Evolutionary conservation across 140 eudicot species (phyloP).

Genomic region (Bidens hawaiensis): DNA sequence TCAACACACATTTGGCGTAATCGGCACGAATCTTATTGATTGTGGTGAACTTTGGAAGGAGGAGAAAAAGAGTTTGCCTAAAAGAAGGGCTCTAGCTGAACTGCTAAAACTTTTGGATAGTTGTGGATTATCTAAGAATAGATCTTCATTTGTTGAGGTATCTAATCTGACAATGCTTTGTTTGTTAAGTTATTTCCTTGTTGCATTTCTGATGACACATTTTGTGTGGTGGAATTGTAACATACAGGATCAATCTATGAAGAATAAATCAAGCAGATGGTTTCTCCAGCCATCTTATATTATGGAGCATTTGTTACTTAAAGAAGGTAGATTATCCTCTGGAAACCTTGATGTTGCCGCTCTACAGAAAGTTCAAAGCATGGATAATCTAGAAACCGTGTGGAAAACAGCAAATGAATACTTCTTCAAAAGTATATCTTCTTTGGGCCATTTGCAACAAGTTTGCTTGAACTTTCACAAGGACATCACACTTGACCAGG

Average conservation of each 20-base stretch:
- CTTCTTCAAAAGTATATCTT: slow-evolving; percentile 85
- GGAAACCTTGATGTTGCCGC: slow-evolving; percentile 20
- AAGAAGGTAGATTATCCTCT: slow-evolving; percentile 32
- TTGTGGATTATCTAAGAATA: slow-evolving; percentile 69
- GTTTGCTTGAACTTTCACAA: slow-evolving; percentile 66
- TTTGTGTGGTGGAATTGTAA: slow-evolving; percentile 3
- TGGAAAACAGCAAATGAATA: slow-evolving; percentile 76
- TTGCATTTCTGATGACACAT: background rate
- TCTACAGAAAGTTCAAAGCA: slow-evolving; percentile 18
- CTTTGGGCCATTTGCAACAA: slow-evolving; percentile 46
- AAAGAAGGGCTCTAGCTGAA: slow-evolving; percentile 65
- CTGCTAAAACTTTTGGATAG: slow-evolving; percentile 60
- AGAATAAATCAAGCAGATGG: slow-evolving; percentile 44
- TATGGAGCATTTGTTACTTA: slow-evolving; percentile 71
- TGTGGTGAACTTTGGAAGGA: slow-evolving; percentile 66
- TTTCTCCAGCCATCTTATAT: slow-evolving; percentile 70
- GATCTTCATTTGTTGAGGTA: slow-evolving; percentile 51
- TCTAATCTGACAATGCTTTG: background rate
- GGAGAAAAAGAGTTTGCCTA: slow-evolving; percentile 50
- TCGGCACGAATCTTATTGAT: slow-evolving; percentile 35
- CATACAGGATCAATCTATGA: slow-evolving; percentile 37
- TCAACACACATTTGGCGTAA: slow-evolving; percentile 37
- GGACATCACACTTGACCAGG: slow-evolving; percentile 77
- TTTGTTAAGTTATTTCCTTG: background rate
- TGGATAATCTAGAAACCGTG: slow-evolving; percentile 35